Evolutionary conservation across 1,284 basidiomycete genomes (phyloP).

Genomic region (Salmacisia buchloeana): DNA sequence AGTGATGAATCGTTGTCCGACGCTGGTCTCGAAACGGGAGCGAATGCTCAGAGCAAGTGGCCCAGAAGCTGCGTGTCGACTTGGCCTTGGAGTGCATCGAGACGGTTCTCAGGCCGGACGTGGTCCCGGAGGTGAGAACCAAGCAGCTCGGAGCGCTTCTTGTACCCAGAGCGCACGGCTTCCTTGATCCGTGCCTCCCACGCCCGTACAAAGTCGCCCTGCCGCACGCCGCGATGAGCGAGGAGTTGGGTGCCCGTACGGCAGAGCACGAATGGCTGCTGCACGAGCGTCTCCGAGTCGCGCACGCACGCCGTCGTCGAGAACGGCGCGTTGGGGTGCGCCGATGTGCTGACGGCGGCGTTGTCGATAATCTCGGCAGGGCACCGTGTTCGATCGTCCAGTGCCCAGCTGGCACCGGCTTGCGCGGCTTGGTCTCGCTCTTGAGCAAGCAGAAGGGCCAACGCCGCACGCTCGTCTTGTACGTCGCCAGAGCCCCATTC

Average conservation of each 20-base stretch:
- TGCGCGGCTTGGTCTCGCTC: neutral
- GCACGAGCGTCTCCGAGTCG: neutral
- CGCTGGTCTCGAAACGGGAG: too few species aligned
- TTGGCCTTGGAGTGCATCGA: too few species aligned
- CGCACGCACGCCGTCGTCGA: neutral
- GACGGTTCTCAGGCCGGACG: neutral
- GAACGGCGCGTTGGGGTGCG: neutral
- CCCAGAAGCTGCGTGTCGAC: too few species aligned
- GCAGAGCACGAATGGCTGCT: neutral
- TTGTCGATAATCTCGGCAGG: neutral
- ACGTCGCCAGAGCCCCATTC: neutral
- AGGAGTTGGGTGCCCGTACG: neutral
- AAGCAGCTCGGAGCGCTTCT: neutral
- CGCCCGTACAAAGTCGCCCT: neutral
- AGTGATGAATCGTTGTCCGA: too few species aligned
- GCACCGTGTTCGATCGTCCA: neutral
- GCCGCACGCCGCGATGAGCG: conserved; percentile 2
- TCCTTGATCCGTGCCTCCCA: neutral
- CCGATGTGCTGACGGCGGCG: neutral
- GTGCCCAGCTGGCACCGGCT: neutral
- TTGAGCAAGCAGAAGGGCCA: neutral
- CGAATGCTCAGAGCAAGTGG: too few species aligned
- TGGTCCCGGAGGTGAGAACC: neutral
- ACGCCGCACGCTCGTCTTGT: neutral
- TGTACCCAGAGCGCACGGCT: neutral